phyloP scores from a whole-genome alignment of 1,139 yeast species.

The Yamadazyma blattariae region DNA sequence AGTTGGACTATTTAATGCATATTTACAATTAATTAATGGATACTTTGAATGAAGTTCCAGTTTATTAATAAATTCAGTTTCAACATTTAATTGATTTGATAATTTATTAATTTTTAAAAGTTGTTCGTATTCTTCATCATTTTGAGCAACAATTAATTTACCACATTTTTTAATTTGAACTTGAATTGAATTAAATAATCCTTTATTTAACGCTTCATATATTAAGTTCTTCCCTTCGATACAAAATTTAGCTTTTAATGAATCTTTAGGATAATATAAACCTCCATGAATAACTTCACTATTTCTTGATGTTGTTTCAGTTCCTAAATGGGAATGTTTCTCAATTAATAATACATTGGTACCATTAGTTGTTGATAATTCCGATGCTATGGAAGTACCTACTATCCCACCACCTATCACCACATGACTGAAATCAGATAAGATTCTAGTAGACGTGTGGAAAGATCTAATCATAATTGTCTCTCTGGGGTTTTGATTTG shows the following conservation, averaged over 20 bases:
- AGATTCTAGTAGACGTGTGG: background rate
- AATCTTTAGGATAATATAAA: slow-evolving; percentile 67
- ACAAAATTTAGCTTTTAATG: slow-evolving; percentile 68
- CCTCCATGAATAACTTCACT: slow-evolving; percentile 96
- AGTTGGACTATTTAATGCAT: slow-evolving; percentile 73
- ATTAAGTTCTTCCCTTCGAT: slow-evolving; percentile 69
- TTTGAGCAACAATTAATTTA: slow-evolving; percentile 86
- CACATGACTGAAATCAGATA: slow-evolving; percentile 71
- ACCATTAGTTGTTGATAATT: slow-evolving; percentile 42
- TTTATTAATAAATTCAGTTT: slow-evolving; percentile 54
- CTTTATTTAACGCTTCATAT: slow-evolving; percentile 47
- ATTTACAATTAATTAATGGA: slow-evolving; percentile 63
- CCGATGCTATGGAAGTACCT: slow-evolving; percentile 79
- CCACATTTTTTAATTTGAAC: slow-evolving; percentile 69
- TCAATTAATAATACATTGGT: slow-evolving; percentile 65
- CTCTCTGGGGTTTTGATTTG: too few species aligned
- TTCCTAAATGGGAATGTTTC: slow-evolving; percentile 61
- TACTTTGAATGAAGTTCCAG: slow-evolving; percentile 44
- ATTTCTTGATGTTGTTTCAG: slow-evolving; percentile 82
- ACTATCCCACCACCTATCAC: slow-evolving; percentile 88
- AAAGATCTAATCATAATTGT: background rate
- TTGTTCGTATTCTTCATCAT: slow-evolving; percentile 57
- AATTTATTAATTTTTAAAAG: slow-evolving; percentile 51
- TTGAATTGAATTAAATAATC: slow-evolving; percentile 27
- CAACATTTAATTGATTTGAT: slow-evolving; percentile 54